Conservation (phyloP, 441 rosid genomes). For the Rhodomyrtus psidioides region DNA sequence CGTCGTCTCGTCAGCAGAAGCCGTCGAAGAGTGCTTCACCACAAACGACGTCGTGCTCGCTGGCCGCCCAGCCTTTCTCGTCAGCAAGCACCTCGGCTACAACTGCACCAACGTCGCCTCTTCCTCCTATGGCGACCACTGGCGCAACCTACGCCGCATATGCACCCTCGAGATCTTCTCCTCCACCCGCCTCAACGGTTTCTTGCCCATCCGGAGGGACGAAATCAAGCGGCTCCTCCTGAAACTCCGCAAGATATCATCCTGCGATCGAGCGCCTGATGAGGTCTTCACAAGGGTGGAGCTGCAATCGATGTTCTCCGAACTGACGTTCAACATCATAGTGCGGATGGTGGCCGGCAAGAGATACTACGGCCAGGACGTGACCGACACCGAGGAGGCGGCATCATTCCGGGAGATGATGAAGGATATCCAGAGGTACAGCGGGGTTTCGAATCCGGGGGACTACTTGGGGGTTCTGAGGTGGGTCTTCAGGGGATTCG, state of each 20-base stretch:
- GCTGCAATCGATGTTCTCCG: background rate
- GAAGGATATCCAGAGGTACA: background rate
- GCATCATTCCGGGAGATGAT: background rate
- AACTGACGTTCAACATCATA: constrained; percentile 8
- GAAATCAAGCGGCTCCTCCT: background rate
- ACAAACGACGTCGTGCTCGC: background rate
- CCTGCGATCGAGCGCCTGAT: background rate
- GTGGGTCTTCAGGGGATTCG: background rate
- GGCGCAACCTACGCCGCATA: background rate
- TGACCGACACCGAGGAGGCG: background rate
- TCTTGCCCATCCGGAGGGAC: background rate
- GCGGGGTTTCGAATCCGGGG: background rate
- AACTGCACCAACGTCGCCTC: background rate
- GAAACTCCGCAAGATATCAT: background rate
- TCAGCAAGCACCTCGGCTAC: background rate
- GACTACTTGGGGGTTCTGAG: constrained; percentile 3
- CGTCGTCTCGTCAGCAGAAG: background rate
- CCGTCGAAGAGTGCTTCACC: background rate
- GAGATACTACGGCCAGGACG: constrained; percentile 3
- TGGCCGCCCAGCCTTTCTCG: background rate
- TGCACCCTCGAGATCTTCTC: background rate
- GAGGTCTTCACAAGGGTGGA: background rate
- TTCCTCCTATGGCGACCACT: background rate
- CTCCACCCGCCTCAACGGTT: background rate
- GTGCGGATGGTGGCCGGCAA: constrained; percentile 10